phyloP scores from a whole-genome alignment of 2,329 filamentous ascomycete species.

The Meredithiella fracta region DNA sequence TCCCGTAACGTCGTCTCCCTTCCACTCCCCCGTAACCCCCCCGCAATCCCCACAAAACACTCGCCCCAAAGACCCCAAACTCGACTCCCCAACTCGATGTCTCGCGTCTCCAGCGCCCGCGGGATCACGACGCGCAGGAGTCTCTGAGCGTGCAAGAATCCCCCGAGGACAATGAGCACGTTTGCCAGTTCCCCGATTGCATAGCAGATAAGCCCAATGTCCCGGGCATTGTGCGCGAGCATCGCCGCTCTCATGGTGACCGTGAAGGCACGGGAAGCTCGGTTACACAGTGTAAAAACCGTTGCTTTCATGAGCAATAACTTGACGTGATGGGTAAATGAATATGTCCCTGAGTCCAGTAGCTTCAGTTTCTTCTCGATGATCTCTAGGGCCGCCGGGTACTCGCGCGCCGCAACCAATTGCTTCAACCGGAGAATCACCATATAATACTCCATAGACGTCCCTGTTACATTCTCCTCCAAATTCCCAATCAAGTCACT shows the following conservation, averaged over 20 bases:
- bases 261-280: constrained; percentile 60
- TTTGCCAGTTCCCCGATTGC: constrained; percentile 49
- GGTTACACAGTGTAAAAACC: constrained; percentile 47
- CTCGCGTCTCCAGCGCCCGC: constrained; percentile 56
- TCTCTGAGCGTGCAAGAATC: constrained; percentile 49
- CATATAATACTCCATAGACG: constrained; percentile 22
- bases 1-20: not conserved
- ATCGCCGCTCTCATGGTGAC: constrained; percentile 59
- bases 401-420: constrained; percentile 31
- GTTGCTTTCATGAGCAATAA: constrained; percentile 58
- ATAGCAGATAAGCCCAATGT: constrained; percentile 57
- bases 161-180: constrained; percentile 52
- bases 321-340: constrained; percentile 49
- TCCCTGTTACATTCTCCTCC: constrained; percentile 25
- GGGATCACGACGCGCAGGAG: constrained; percentile 57
- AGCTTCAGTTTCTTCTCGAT: constrained; percentile 30
- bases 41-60: constrained; percentile 62
- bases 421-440: constrained; percentile 36
- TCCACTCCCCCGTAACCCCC: constrained; percentile 19
- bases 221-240: constrained; percentile 51
- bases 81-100: constrained; percentile 42
- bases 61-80: constrained; percentile 60
- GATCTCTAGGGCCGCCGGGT: constrained; percentile 31
- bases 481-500: constrained; percentile 35
- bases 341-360: constrained; percentile 27